Base-by-base conservation (phyloP, 2,329 filamentous ascomycete species). In the Mollisiaceae sp. region DNA sequence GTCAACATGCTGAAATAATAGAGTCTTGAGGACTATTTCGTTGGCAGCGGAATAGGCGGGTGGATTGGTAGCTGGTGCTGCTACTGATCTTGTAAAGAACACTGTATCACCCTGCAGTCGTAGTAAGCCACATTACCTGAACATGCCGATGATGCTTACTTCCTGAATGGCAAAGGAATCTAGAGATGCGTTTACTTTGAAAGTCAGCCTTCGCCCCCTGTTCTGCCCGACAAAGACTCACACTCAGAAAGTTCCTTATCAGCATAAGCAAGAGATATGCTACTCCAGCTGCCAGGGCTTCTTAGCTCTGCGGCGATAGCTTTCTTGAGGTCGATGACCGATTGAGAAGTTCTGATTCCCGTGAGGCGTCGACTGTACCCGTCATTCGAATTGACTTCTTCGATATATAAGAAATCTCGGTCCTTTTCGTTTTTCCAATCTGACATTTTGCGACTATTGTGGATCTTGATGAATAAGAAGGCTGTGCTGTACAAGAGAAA, bases 301-400 rank as follows among this genome's bases (percentile, higher is more conserved):
- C 52, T 27, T 4, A 62, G 18, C 47, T 60, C 35, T 3, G 39
- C 36, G 1, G 64, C 64, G 32, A 65, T 65, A 8, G 57, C 47
- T 24, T 56, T 60, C 20, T 63, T 62, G 4, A 65, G 56, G 18
- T 39, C 47, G 36, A 45, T 27, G 15, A 65, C 60, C 5, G 64
- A 39, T 18, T 62, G 20, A 12, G 55, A 41, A 12, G 60, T 59
- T 4, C 32, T 43, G 38, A 65, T 45, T 27, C 45, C 55, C 20
- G 54, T 56, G 38, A 65, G 56, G 3, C 55, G 60, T 20, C 20
- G 36, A 32, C 54, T 63, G 1, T 20, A 35, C 1, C 64, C 60
- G 45, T 65, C 60, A 27, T 65, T 65, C 4, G 60, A 52, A 27
- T 65, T 65, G 15, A 65, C 24, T 22, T 66, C 64, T 52, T 66